phyloP scores from a whole-genome alignment of 2,329 filamentous ascomycete genomes.

The Trichophyton mentagrophytes region DNA sequence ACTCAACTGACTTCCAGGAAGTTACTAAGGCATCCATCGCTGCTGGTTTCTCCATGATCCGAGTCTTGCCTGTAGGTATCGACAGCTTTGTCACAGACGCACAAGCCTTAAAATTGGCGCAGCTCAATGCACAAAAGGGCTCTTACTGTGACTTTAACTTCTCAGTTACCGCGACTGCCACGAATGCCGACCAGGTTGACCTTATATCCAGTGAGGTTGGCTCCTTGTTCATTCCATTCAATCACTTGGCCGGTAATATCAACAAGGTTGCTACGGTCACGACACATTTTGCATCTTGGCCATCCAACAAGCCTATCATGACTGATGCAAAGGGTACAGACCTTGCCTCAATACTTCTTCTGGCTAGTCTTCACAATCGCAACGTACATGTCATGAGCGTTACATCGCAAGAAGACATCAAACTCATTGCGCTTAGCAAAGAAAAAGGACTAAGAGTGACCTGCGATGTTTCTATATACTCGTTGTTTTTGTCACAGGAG shows the following conservation, averaged over 20 bases:
- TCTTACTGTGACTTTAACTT: slow-evolving; percentile 69
- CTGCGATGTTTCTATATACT: slow-evolving; percentile 70
- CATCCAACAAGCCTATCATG: slow-evolving; percentile 63
- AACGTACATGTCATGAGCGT: slow-evolving; percentile 71
- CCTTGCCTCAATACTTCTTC: slow-evolving; percentile 63
- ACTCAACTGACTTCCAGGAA: slow-evolving; percentile 54
- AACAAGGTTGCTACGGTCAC: slow-evolving; percentile 71
- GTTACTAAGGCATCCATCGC: slow-evolving; percentile 63
- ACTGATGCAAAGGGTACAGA: slow-evolving; percentile 72
- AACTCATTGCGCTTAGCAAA: slow-evolving; percentile 63
- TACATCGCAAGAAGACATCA: slow-evolving; percentile 69
- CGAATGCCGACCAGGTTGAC: slow-evolving; percentile 62
- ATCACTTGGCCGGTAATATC: slow-evolving; percentile 67
- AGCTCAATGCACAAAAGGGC: slow-evolving; percentile 55
- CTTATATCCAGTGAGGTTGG: slow-evolving; percentile 61
- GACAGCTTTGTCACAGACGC: slow-evolving; percentile 62
- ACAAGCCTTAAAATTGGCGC: slow-evolving; percentile 56
- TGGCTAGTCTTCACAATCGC: slow-evolving; percentile 64
- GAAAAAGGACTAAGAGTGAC: slow-evolving; percentile 70
- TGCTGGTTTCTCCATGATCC: slow-evolving; percentile 67
- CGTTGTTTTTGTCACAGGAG: slow-evolving; percentile 58
- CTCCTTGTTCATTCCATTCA: slow-evolving; percentile 72
- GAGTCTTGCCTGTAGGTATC: slow-evolving; percentile 62
- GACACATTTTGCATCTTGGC: slow-evolving; percentile 67
- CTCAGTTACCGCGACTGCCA: slow-evolving; percentile 60